Evolutionary conservation across 2,329 filamentous ascomycete species (phyloP).

Genomic region (Curvularia spicifera): DNA sequence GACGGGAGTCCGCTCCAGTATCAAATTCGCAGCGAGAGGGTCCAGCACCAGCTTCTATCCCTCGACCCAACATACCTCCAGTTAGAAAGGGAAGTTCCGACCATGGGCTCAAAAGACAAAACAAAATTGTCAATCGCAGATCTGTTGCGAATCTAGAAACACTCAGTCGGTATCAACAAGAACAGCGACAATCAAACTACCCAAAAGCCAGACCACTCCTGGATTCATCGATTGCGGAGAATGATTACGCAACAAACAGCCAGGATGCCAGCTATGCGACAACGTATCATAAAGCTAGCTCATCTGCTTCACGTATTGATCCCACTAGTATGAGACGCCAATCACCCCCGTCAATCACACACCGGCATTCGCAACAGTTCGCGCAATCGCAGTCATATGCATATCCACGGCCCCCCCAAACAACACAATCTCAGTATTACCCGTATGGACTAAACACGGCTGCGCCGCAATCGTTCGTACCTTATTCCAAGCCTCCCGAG

Average conservation of each 20-base stretch:
- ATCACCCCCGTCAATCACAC: background rate
- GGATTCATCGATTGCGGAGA: slow-evolving; percentile 8
- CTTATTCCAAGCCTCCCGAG: background rate
- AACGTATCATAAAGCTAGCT: background rate
- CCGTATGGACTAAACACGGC: background rate
- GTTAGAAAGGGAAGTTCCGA: slow-evolving; percentile 14
- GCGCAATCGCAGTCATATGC: background rate
- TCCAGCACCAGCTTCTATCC: background rate
- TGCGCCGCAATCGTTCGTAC: background rate
- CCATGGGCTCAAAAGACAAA: slow-evolving; percentile 15
- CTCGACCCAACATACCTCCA: background rate
- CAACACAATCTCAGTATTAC: background rate
- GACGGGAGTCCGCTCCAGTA: background rate
- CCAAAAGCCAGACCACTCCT: slow-evolving; percentile 2
- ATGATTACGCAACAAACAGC: slow-evolving; percentile 10
- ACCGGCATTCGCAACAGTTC: background rate
- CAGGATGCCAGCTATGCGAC: background rate
- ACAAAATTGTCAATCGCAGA: slow-evolving; percentile 11
- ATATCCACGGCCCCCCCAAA: background rate
- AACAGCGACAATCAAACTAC: slow-evolving; percentile 16
- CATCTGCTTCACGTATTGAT: background rate
- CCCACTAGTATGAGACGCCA: background rate
- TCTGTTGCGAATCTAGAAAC: slow-evolving; percentile 15
- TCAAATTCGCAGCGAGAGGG: background rate
- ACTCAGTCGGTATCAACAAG: slow-evolving; percentile 16